Percentiles rank a stretch among this genome's conserved stretches.
Conservation (phyloP, 768 basidiomycete genomes). For the Strobilomyces echinocephalus region DNA sequence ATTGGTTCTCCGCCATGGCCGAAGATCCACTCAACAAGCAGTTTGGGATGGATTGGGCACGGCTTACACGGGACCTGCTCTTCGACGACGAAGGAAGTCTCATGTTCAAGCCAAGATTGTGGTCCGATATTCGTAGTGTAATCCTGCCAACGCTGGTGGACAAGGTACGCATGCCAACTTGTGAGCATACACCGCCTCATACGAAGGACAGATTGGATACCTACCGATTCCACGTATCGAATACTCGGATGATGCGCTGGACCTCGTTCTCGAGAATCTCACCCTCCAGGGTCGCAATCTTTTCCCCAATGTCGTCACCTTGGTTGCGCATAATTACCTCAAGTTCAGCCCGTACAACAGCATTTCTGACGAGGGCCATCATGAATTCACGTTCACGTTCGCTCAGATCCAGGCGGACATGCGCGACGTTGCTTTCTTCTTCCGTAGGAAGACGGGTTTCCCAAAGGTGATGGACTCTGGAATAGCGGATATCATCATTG, state of each 20-base stretch:
- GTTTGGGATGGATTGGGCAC: slow-evolving; percentile 79
- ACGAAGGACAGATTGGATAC: slow-evolving; percentile 53
- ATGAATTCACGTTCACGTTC: slow-evolving; percentile 71
- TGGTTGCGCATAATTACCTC: slow-evolving; percentile 78
- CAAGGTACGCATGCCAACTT: slow-evolving; percentile 42
- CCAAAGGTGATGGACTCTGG: slow-evolving; percentile 79
- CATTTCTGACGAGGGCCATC: slow-evolving; percentile 54
- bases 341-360: slow-evolving; percentile 75
- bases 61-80: slow-evolving; percentile 78
- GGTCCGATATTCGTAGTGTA: slow-evolving; percentile 82
- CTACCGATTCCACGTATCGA: slow-evolving; percentile 91
- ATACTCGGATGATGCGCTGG: slow-evolving; percentile 82
- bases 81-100: slow-evolving; percentile 73
- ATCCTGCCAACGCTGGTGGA: slow-evolving; percentile 78
- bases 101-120: slow-evolving; percentile 82
- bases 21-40: slow-evolving; percentile 79
- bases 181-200: background rate
- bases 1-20: slow-evolving; percentile 83
- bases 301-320: slow-evolving; percentile 71
- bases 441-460: slow-evolving; percentile 79
- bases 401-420: slow-evolving; percentile 91
- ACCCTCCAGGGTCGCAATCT: slow-evolving; percentile 84
- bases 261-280: slow-evolving; percentile 91
- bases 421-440: slow-evolving; percentile 90
- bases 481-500: slow-evolving; percentile 78